Base-by-base conservation (phyloP, 331 rosid genomes). In the Malus hybrid region DNA sequence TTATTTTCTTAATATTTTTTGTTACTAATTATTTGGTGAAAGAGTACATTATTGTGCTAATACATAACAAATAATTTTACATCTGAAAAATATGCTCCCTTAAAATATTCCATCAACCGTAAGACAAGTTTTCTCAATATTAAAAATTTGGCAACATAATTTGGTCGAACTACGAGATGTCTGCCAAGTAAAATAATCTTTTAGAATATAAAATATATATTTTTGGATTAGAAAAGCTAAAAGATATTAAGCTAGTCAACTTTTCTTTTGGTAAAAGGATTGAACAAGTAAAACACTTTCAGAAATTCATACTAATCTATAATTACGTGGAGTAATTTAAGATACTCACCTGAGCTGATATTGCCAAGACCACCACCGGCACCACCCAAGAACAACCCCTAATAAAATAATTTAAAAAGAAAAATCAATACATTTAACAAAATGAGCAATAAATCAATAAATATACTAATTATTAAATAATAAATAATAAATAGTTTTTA, bases 321-420 rank as follows among this genome's bases (percentile, higher is more conserved):
- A 44, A 44, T 52, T 15, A 4, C 9, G 20, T 52, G 0, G 57
- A 52, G 6, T 52, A 52, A 57, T 9, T 29, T 32, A 46, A 79
- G 29, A 55, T 60, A 76, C 86, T 88, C 79, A 90, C 99, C 96
- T 4, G 95, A 85, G 77, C 92, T 94, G 83, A 87, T 71, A 75
- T 79, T 90, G 67, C 89, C 83, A 27, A 72, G 84, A 28, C 89
- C 97, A 59, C 81, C 86, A 79, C 92, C 87, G 59, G 85, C 84
- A 82, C 90, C 82, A 29, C 88, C 93, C 78, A 87, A 67, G 72
- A 91, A 84, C 63, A 87, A 65, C 27, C 97, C 99, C 99, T 94
- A 71, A 60, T 75, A 65, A 46, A 79, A 59, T 56, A 59, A 54
- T 54, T 48, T 29, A 2, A 4, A 28, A 59, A 18, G 6, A 15